Base-by-base conservation (phyloP, 495 filamentous ascomycete species). In the Tuber indicum region DNA sequence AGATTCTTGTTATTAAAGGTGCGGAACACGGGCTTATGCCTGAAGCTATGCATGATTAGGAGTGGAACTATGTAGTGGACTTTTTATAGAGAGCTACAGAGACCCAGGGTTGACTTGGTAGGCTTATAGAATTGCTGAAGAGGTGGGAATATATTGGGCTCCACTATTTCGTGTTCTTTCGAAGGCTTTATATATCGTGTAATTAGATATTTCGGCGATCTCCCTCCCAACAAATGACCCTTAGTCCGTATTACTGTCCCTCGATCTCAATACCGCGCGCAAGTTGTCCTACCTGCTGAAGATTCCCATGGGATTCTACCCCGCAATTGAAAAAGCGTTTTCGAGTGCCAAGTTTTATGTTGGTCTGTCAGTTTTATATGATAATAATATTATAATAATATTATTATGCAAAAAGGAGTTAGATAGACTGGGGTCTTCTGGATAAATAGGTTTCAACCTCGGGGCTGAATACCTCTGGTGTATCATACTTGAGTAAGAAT, bases 1-100 rank as follows among this genome's bases (percentile, higher is more conserved):
- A 66, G 26, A 66, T 66, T 32, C 3, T 36, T 66, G 58, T 16
- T 32, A 66, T 66, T 17, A 36, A 66, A 26, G 58, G 26, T 5
- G 58, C 58, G 5, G 58, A 66, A 66, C 58, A 66, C 58, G 58
- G 58, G 58, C 58, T 66, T 32, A 66, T 66, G 58, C 58, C 58
- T 17, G 58, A 66, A 17, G 58, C 26, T 16, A 32, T 32, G 26
- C 58, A 66, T 36, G 58, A 36, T 66, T 26, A 66, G 14, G 58
- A 66, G 58, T 66, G 58, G 26, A 66, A 66, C 58, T 1, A 32
- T 66, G 58, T 66, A 36, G 26, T 66, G 5, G 32, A 66, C 14
- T 66, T 66, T 66, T 36, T 66, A 14, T 26, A 66, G 26, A 36
- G 6, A 12, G 58, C 58, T 66, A 66, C 32, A 17, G 7, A 66